phyloP scores from a whole-genome alignment of 768 basidiomycete species.

The Amanita polypyramis region DNA sequence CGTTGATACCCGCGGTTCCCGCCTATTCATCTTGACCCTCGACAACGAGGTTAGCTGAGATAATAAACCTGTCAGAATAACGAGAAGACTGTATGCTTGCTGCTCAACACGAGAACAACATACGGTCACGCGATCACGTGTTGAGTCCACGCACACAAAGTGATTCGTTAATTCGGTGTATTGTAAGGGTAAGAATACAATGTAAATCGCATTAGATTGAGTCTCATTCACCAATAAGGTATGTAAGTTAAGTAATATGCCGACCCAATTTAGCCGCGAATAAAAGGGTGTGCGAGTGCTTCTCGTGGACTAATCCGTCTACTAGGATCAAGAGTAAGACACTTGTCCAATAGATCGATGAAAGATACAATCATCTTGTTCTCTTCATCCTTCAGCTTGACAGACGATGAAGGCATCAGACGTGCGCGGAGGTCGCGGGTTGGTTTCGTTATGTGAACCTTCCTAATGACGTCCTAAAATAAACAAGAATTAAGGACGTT shows the following conservation, averaged over 20 bases:
- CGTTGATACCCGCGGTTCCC: slow-evolving; percentile 54
- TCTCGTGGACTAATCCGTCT: slow-evolving; percentile 86
- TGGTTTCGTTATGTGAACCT: slow-evolving; percentile 77
- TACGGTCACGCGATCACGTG: slow-evolving; percentile 4
- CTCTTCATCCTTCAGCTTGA: slow-evolving; percentile 85
- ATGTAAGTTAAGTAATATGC: too few species aligned
- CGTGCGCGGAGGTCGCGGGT: slow-evolving; percentile 71
- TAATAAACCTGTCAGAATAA: neutral
- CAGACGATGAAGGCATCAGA: slow-evolving; percentile 68
- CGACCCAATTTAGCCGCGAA: slow-evolving; percentile 32
- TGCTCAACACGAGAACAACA: neutral
- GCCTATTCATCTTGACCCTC: slow-evolving; percentile 39
- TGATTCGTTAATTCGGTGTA: too few species aligned
- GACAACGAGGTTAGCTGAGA: slow-evolving; percentile 13
- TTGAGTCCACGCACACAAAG: too few species aligned
- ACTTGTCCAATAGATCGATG: slow-evolving; percentile 87
- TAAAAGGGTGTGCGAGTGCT: slow-evolving; percentile 80
- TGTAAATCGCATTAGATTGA: neutral
- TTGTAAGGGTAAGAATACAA: too few species aligned
- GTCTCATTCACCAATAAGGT: neutral
- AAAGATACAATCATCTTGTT: slow-evolving; percentile 69
- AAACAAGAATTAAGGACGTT: neutral
- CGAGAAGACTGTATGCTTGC: neutral
- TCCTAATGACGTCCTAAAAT: slow-evolving; percentile 67
- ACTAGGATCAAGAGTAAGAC: slow-evolving; percentile 76